Evolutionary conservation across 345 rosid genomes (phyloP).

Genomic region (Arabidopsis arenosa): DNA sequence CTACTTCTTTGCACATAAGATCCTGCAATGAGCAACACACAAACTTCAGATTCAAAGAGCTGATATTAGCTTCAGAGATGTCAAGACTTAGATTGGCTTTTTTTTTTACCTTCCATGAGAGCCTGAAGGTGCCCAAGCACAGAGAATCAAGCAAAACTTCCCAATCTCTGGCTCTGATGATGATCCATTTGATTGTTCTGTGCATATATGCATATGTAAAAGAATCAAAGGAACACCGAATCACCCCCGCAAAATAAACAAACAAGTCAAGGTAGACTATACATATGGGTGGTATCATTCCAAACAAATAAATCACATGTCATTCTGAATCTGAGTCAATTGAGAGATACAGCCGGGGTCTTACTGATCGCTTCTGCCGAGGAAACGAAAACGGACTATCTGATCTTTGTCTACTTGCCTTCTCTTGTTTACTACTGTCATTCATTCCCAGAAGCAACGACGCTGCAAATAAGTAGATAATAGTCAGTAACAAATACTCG

Average conservation of each 20-base stretch:
- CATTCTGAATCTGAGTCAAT: conserved; percentile 76
- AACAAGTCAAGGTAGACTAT: conserved; percentile 20
- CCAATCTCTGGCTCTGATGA: conserved; percentile 22
- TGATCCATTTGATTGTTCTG: conserved; percentile 23
- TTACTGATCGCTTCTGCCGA: conserved; percentile 86
- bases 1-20: conserved; percentile 27
- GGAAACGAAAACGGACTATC: conserved; percentile 78
- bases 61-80: neutral
- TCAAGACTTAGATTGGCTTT: neutral
- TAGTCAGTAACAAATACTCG: conserved; percentile 3
- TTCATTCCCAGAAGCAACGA: conserved; percentile 79
- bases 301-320: conserved; percentile 11
- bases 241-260: neutral
- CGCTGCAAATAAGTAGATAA: conserved; percentile 56
- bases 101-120: conserved; percentile 34
- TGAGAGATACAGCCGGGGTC: conserved; percentile 73
- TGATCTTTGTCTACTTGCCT: conserved; percentile 66
- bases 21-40: conserved; percentile 27
- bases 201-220: conserved; percentile 15
- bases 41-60: conserved; percentile 12
- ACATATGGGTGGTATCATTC: conserved; percentile 29
- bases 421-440: conserved; percentile 66
- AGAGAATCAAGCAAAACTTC: conserved; percentile 16
- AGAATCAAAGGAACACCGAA: conserved; percentile 18
- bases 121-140: conserved; percentile 19